Evolutionary conservation across 2,329 filamentous ascomycete species (phyloP), one percentile per base, ranked within the genome.

Genomic region (Emmonsiellopsis sp.): DNA sequence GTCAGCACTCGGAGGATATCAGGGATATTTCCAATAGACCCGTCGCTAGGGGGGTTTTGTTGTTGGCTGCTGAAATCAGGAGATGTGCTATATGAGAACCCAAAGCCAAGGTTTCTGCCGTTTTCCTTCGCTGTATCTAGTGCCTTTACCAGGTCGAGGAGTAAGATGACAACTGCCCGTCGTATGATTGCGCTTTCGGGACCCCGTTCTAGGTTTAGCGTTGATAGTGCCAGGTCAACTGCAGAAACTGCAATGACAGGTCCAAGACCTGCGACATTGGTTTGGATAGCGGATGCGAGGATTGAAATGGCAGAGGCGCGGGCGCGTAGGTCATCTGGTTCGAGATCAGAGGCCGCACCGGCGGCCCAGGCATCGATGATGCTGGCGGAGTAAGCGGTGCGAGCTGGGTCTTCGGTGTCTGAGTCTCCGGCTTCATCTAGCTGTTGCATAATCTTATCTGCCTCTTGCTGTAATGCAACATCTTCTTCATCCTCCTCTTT

Each of bases 221-320:
- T 73, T 5, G 68, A 63, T 32, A 74, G 61, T 2, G 69, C 68
- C 14, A 74, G 62, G 6, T 73, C 70, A 6, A 74, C 62, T 0
- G 70, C 64, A 0, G 69, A 67, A 1, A 68, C 63, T 17, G 68
- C 54, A 5, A 71, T 61, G 2, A 58, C 56, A 5, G 65, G 57
- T 0, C 71, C 71, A 5, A 74, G 58, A 2, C 69, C 71, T 11
- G 61, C 53, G 45, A 73, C 62, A 52, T 72, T 73, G 6, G 66
- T 70, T 46, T 70, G 64, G 2, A 73, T 63, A 0, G 70, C 70
- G 1, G 68, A 69, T 3, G 69, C 70, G 4, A 74, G 63, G 33
- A 74, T 69, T 2, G 71, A 74, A 3, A 74, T 60, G 11, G 71
- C 71, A 1, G 71, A 74, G n/a, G 71, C 63, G 3, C 71, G 66